Evolutionary conservation across 495 filamentous ascomycete genomes (phyloP).

Genomic region (Neurospora intermedia): DNA sequence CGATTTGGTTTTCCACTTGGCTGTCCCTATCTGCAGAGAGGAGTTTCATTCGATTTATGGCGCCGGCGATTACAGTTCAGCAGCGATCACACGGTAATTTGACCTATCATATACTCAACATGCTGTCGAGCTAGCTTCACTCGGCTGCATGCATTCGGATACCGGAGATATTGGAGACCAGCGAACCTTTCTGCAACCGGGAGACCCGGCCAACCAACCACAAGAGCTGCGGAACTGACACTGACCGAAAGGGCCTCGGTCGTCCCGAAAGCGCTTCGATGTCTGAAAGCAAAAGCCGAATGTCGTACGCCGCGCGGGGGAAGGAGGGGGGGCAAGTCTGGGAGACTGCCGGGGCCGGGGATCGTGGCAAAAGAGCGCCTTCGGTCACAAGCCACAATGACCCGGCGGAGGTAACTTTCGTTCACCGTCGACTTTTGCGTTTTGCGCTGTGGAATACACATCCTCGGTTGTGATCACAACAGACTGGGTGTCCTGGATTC

Average conservation of each 20-base stretch:
- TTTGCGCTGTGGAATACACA: neutral
- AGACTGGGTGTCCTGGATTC: neutral
- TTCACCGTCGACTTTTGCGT: neutral
- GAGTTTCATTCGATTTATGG: neutral
- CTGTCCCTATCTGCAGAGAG: neutral
- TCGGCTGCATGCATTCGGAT: constrained; percentile 10
- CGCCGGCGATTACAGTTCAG: constrained; percentile 10
- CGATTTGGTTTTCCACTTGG: neutral
- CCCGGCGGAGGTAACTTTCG: neutral
- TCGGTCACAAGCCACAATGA: neutral
- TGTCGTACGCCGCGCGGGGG: neutral
- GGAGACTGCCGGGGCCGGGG: neutral
- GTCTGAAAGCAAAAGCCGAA: neutral
- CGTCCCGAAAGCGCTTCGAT: neutral
- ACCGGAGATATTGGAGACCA: neutral
- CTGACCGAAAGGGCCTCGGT: neutral
- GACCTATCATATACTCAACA: constrained; percentile 3
- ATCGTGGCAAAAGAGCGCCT: neutral
- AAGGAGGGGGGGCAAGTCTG: neutral
- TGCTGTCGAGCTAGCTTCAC: constrained; percentile 9
- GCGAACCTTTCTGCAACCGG: neutral
- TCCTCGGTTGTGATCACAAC: neutral
- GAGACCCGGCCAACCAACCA: neutral
- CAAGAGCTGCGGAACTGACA: neutral
- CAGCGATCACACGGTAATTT: constrained; percentile 3